These are phyloP conservation scores for Arthrocladium fulminans DNA, from an alignment of 2,329 filamentous ascomycete species.

Conservation along the genomic window DNA sequence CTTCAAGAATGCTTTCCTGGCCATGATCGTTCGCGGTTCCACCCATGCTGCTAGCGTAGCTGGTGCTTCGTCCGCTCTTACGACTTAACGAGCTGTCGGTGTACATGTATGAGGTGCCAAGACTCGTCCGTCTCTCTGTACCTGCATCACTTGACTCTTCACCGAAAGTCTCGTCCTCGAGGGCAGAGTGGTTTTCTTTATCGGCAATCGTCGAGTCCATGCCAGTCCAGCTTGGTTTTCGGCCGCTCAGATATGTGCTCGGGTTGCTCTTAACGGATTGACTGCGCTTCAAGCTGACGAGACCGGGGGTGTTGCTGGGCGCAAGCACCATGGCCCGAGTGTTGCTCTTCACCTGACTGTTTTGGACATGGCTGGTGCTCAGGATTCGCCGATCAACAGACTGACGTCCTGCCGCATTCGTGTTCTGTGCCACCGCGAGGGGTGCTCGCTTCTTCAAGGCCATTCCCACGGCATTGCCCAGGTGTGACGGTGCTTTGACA, in stretches of 20 bases:
- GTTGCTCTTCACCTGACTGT: constrained; percentile 48
- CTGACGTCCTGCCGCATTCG: constrained; percentile 37
- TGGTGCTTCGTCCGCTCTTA: constrained; percentile 25
- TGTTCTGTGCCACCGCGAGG: constrained; percentile 30
- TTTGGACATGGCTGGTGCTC: constrained; percentile 81
- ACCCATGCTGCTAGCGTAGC: constrained; percentile 34
- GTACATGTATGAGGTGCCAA: constrained; percentile 28
- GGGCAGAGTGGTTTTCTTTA: constrained; percentile 60
- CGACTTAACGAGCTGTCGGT: constrained; percentile 35
- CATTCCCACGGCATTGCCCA: constrained; percentile 33
- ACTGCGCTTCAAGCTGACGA: constrained; percentile 61
- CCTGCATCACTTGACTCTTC: constrained; percentile 43
- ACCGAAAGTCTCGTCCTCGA: constrained; percentile 42
- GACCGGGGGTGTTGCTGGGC: constrained; percentile 26
- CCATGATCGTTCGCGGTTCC: constrained; percentile 26
- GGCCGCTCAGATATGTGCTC: constrained; percentile 38
- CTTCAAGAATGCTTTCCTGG: constrained; percentile 22
- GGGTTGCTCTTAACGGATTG: constrained; percentile 63
- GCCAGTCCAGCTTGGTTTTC: constrained; percentile 64
- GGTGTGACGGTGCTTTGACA: constrained; percentile 26
- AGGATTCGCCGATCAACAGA: constrained; percentile 65
- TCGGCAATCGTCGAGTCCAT: constrained; percentile 30
- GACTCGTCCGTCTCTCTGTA: constrained; percentile 38
- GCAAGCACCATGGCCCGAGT: constrained; percentile 34
- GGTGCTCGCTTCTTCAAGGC: constrained; percentile 45